Evolutionary conservation across 2,329 filamentous ascomycete species (phyloP).

Genomic region (Ascochyta lentis): DNA sequence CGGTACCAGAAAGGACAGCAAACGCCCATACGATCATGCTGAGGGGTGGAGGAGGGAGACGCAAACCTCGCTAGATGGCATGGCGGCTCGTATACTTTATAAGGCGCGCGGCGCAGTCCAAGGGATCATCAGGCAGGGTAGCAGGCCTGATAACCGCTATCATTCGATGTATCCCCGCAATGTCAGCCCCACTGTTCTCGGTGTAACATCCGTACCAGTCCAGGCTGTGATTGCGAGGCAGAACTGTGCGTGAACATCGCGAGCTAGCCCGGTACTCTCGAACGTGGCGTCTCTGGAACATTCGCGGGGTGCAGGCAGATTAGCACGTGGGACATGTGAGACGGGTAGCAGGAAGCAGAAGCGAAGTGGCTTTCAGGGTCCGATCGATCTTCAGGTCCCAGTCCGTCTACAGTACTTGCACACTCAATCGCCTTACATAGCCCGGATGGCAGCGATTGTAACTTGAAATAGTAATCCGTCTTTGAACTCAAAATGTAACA

Average conservation of each 20-base stretch:
- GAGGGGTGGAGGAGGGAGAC: neutral
- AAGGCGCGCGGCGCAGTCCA: slow-evolving; percentile 1
- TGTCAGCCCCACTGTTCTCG: slow-evolving; percentile 16
- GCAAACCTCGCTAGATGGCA: neutral
- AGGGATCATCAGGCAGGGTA: slow-evolving; percentile 1
- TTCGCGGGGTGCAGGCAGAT: slow-evolving; percentile 5
- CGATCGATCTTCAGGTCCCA: slow-evolving; percentile 10
- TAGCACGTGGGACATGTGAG: slow-evolving; percentile 1
- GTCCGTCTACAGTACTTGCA: neutral
- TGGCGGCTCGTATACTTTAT: slow-evolving; percentile 9
- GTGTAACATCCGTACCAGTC: slow-evolving; percentile 5
- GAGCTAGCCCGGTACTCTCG: neutral
- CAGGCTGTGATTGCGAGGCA: neutral
- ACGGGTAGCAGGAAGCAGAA: neutral
- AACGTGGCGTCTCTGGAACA: slow-evolving; percentile 2
- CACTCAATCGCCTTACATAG: neutral
- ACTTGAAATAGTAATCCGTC: neutral
- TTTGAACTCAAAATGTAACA: neutral
- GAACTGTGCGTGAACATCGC: neutral
- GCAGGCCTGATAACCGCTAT: slow-evolving; percentile 3
- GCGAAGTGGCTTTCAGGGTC: slow-evolving; percentile 6
- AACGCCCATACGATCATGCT: slow-evolving; percentile 24
- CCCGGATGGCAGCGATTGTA: too few species aligned
- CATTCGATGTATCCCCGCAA: slow-evolving; percentile 18
- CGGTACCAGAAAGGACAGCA: slow-evolving; percentile 21